Conservation (phyloP, 2,329 filamentous ascomycete species). For the Fusarium tuaranense region DNA sequence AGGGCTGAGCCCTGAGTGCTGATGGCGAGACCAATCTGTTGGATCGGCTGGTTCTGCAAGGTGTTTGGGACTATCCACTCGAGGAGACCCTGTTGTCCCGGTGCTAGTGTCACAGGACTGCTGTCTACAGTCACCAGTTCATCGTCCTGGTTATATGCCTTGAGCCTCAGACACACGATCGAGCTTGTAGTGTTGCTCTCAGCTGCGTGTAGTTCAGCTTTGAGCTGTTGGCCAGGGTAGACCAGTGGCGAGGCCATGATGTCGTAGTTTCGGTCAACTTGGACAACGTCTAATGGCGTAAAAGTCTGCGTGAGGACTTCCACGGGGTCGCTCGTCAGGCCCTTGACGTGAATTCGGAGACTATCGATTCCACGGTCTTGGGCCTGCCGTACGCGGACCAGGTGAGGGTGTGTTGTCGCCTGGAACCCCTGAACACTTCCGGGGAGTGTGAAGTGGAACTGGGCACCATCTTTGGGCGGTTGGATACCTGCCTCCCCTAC, state of each 20-base stretch:
- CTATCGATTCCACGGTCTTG: background rate
- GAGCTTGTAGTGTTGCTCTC: background rate
- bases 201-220: background rate
- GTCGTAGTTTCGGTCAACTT: slow-evolving; percentile 9
- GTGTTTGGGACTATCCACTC: slow-evolving; percentile 5
- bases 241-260: slow-evolving; percentile 9
- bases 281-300: slow-evolving; percentile 2
- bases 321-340: background rate
- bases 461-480: slow-evolving; percentile 4
- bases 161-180: background rate
- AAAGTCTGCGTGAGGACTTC: slow-evolving; percentile 7
- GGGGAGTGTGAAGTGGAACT: slow-evolving; percentile 10
- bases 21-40: slow-evolving; percentile 5
- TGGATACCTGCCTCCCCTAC: background rate
- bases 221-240: slow-evolving; percentile 2
- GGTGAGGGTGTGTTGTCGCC: background rate
- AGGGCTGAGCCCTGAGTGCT: background rate
- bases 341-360: background rate
- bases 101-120: background rate
- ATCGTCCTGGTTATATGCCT: slow-evolving; percentile 1
- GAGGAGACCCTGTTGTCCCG: background rate
- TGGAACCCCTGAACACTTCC: slow-evolving; percentile 8
- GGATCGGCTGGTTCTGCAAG: slow-evolving; percentile 2
- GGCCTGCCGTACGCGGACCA: background rate
- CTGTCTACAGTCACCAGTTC: slow-evolving; percentile 1